Conservation (phyloP, 495 filamentous ascomycete genomes). For the Halenospora varia region DNA sequence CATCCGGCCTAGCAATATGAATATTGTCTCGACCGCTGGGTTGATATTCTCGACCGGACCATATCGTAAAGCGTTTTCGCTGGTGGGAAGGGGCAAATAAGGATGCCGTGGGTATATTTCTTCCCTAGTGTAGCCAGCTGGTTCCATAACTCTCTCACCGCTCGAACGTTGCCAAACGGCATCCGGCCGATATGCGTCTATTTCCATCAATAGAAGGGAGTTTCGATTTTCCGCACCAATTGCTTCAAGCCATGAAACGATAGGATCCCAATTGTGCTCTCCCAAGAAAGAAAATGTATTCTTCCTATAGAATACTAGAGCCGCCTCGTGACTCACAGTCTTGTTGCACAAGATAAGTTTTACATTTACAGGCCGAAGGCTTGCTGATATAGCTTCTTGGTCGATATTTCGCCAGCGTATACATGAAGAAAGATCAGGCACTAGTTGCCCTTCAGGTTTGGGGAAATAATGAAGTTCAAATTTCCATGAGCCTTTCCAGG, state of each 20-base stretch:
- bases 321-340: conserved; percentile 6
- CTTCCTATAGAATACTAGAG: conserved; percentile 3
- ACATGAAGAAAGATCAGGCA: conserved; percentile 2
- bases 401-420: conserved; percentile 3
- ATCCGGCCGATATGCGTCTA: conserved; percentile 2
- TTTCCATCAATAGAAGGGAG: conserved; percentile 2
- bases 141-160: background rate
- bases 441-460: background rate
- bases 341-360: conserved; percentile 8
- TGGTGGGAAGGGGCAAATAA: conserved; percentile 3
- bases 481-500: conserved; percentile 5
- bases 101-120: conserved; percentile 9
- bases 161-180: conserved; percentile 2
- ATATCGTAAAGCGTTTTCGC: conserved; percentile 1
- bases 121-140: background rate
- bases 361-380: background rate
- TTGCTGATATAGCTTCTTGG: conserved; percentile 8
- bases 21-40: conserved; percentile 5
- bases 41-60: conserved; percentile 1
- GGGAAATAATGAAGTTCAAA: background rate
- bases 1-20: conserved; percentile 5
- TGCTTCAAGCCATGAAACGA: conserved; percentile 4
- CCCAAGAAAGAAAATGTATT: conserved; percentile 6
- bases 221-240: conserved; percentile 3
- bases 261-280: conserved; percentile 7